Conservation (phyloP, 345 rosid genomes). For the Cardiospermum halicacabum region DNA sequence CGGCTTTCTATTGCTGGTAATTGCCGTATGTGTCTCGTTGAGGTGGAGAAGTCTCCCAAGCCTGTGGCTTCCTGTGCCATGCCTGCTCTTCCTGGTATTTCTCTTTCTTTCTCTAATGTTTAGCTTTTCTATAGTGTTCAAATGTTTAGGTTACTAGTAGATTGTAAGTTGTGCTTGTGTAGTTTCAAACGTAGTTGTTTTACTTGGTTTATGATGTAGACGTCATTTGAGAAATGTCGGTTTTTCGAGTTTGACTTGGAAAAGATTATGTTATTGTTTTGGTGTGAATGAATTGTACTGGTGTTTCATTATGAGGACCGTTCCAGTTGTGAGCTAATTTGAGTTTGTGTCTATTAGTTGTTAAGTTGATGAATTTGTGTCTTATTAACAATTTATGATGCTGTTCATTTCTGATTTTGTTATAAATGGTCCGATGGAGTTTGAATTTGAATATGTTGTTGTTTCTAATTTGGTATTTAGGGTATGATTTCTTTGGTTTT, state of each 20-base stretch:
- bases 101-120: background rate
- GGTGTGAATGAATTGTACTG: background rate
- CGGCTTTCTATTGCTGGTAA: slow-evolving; percentile 96
- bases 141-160: too few relatives aligned
- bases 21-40: slow-evolving; percentile 98
- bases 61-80: slow-evolving; percentile 99
- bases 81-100: slow-evolving; percentile 96
- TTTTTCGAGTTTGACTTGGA: background rate
- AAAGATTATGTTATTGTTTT: background rate
- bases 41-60: slow-evolving; percentile 98
- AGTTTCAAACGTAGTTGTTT: too few relatives aligned
- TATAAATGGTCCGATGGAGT: background rate
- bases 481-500: background rate
- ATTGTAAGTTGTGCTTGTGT: too few relatives aligned
- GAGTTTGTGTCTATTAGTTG: background rate
- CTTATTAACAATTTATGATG: background rate
- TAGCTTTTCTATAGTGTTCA: too few relatives aligned
- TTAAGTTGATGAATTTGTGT: background rate
- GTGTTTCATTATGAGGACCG: background rate
- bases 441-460: background rate
- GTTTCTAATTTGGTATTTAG: background rate
- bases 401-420: too few relatives aligned
- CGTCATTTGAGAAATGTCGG: too few relatives aligned
- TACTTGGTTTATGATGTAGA: too few relatives aligned
- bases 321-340: background rate